Conservation (phyloP, 768 basidiomycete genomes). For the Hypsizygus marmoreus region DNA sequence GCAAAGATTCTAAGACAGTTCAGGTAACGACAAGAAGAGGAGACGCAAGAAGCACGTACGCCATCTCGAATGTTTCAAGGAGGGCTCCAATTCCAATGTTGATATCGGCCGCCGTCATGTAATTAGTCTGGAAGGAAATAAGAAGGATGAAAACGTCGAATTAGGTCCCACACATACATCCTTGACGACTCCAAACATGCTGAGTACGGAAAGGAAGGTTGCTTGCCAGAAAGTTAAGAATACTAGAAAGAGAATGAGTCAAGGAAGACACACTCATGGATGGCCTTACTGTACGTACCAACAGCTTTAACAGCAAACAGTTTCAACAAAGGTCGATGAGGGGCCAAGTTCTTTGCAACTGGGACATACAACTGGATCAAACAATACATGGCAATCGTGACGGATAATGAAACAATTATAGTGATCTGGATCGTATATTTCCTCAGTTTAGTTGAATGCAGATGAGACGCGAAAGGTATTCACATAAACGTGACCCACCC, state of each 20-base stretch:
- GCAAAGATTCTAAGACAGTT: constrained; percentile 58
- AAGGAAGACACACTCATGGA: neutral
- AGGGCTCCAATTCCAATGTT: constrained; percentile 71
- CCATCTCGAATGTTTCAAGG: constrained; percentile 76
- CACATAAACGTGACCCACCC: constrained; percentile 67
- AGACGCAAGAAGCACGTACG: constrained; percentile 39
- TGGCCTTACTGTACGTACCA: constrained; percentile 40
- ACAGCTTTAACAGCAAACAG: constrained; percentile 75
- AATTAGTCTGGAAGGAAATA: constrained; percentile 43
- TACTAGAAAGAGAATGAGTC: constrained; percentile 34
- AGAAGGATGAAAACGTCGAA: neutral
- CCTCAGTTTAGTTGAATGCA: neutral
- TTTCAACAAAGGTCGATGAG: constrained; percentile 64
- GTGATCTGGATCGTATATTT: constrained; percentile 43
- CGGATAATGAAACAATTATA: constrained; percentile 64
- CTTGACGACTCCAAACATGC: constrained; percentile 61
- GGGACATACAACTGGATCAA: constrained; percentile 69
- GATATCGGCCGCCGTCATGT: constrained; percentile 75
- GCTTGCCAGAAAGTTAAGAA: constrained; percentile 83
- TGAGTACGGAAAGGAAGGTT: constrained; percentile 56
- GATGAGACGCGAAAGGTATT: constrained; percentile 18
- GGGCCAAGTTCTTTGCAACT: constrained; percentile 53
- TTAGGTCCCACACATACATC: constrained; percentile 40
- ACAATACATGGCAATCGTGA: constrained; percentile 79
- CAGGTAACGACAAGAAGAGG: constrained; percentile 7